phyloP scores from a whole-genome alignment of 306 rosid species.

The Medicago ruthenica region DNA sequence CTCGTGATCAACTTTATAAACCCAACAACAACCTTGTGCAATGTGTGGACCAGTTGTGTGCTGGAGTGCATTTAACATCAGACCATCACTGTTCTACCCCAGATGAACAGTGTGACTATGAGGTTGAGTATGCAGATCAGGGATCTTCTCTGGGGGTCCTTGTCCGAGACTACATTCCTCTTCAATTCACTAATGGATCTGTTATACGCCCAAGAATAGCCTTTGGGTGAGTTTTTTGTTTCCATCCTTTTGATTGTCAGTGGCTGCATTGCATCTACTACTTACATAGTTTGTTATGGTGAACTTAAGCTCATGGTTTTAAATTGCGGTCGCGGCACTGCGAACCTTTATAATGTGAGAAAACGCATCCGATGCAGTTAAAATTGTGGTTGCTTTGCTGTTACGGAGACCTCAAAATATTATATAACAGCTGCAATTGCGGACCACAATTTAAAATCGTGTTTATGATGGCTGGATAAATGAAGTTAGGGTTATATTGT shows the following conservation, averaged over 20 bases:
- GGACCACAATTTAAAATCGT: neutral
- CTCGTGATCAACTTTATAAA: constrained; percentile 64
- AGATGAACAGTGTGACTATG: constrained; percentile 82
- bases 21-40: constrained; percentile 62
- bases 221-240: constrained; percentile 72
- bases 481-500: constrained; percentile 4
- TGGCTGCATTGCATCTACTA: constrained; percentile 10
- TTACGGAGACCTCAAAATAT: neutral
- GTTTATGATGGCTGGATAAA: neutral
- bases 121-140: constrained; percentile 81
- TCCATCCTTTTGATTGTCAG: neutral
- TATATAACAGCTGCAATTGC: neutral
- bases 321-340: neutral
- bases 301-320: neutral
- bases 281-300: constrained; percentile 5
- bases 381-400: neutral
- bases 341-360: neutral
- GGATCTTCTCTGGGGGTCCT: constrained; percentile 89
- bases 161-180: constrained; percentile 62
- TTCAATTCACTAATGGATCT: constrained; percentile 71
- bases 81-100: constrained; percentile 55
- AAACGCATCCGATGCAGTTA: neutral
- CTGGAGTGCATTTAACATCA: constrained; percentile 42
- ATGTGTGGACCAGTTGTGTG: constrained; percentile 70
- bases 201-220: constrained; percentile 57